Base-by-base conservation (phyloP, 148 eudicot species). In the Limonium bicolor region DNA sequence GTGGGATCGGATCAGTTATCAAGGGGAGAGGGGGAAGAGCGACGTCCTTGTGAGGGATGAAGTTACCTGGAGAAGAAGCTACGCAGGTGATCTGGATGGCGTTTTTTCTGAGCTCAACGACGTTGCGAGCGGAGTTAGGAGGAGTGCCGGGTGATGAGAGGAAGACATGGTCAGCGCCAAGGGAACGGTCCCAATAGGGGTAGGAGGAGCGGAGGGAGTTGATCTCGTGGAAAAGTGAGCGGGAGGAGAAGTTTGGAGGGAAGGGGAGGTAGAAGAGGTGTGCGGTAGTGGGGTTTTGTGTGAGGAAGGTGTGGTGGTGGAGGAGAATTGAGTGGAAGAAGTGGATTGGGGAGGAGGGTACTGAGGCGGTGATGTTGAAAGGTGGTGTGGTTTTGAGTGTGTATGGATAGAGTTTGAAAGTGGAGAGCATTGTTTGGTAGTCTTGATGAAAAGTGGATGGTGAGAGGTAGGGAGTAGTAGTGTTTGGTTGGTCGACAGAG, bases 151-250 rank as follows among this genome's bases (percentile, higher is more conserved):
- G 59, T n/a, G 92, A 43, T 9, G 92, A 77, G 53, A 88, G 43
- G 68, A 54, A 80, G 51, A 88, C 77, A 21, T 88, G 96, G 35
- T 88, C 96, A 45, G 94, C 94, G 2, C 81, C 96, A 10, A 88
- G 74, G 3, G 86, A 43, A 1, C 84, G 69, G 65, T 88, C 54
- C 96, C 96, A 88, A 53, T 51, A 83, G 20, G 96, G 78, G 53
- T 47, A 62, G 16, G 65, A 42, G 3, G 33, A 30, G 2, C 92
- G 53, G 49, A 74, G 36, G 31, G 50, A 42, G 2, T 58, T 27
- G 12, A 88, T 60, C 9, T 58, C 24, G 17, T 79, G 77, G 42
- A 70, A 49, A 17, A 80, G 46, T 8, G 74, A 41, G 64, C 84
- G 84, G 32, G 67, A 53, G 58, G 84, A 46, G 48, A 48, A 22